Conservation (phyloP, 306 rosid genomes). For the Cucurbita ficifolia region DNA sequence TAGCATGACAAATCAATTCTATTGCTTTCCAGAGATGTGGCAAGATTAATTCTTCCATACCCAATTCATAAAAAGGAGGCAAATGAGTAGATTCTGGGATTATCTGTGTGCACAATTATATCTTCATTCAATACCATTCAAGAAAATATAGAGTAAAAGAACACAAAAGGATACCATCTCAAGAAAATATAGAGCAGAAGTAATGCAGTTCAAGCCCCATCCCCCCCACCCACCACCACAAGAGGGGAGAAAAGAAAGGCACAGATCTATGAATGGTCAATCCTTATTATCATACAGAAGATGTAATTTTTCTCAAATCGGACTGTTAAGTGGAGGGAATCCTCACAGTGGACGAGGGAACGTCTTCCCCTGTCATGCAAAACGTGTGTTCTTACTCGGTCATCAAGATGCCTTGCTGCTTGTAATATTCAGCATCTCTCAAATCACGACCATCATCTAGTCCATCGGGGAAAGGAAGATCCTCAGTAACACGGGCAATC, state of each 20-base stretch:
- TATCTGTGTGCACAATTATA: not conserved
- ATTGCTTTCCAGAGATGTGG: not conserved
- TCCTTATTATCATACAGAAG: not conserved
- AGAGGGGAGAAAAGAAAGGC: not conserved
- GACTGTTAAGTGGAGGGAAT: not conserved
- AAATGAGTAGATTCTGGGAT: not conserved
- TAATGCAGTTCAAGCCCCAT: not conserved
- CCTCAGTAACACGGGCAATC: constrained; percentile 96
- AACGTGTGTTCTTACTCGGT: not conserved
- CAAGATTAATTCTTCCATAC: not conserved
- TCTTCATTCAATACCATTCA: not conserved
- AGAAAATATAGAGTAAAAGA: too few species aligned
- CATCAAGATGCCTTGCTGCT: constrained; percentile 46
- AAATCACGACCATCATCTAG: constrained; percentile 82
- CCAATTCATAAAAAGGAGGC: not conserved
- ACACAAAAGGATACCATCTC: not conserved
- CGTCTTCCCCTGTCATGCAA: not conserved
- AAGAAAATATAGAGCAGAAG: not conserved
- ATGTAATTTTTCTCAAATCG: not conserved
- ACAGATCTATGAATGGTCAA: not conserved
- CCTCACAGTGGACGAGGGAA: not conserved
- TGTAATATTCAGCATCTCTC: constrained; percentile 58
- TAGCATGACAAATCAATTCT: not conserved
- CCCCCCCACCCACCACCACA: not conserved
- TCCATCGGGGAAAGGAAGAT: constrained; percentile 89